Percentiles rank a stretch among this genome's conserved stretches.
phyloP scores from a whole-genome alignment of 768 basidiomycete species.

The Epithele typhae region DNA sequence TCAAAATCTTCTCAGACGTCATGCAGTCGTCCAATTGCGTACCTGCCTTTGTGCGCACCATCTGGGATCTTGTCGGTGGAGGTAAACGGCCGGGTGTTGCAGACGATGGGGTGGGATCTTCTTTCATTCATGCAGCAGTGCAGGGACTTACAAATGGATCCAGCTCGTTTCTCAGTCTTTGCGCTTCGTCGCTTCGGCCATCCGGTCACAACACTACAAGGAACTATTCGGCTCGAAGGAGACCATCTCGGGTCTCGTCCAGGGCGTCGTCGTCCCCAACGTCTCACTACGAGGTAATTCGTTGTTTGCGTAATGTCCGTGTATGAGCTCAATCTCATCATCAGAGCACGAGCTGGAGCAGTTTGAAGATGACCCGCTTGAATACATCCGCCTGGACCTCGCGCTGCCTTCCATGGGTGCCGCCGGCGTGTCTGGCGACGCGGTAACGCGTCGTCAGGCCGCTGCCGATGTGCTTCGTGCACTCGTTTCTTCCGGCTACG shows the following conservation, averaged over 20 bases:
- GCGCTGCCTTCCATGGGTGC: slow-evolving; percentile 50
- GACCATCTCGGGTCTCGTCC: slow-evolving; percentile 76
- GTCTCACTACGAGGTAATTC: slow-evolving; percentile 62
- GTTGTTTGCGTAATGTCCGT: slow-evolving; percentile 8
- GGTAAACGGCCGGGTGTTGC: slow-evolving; percentile 63
- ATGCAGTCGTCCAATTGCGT: slow-evolving; percentile 60
- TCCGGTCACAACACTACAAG: slow-evolving; percentile 83
- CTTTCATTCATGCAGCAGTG: slow-evolving; percentile 1
- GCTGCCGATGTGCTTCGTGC: slow-evolving; percentile 96
- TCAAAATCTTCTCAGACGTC: slow-evolving; percentile 80
- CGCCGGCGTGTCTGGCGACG: slow-evolving; percentile 51
- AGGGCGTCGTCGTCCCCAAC: slow-evolving; percentile 93
- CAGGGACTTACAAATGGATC: background rate
- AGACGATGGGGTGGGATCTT: slow-evolving; percentile 74
- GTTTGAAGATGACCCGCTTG: slow-evolving; percentile 96
- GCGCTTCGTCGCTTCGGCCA: slow-evolving; percentile 87
- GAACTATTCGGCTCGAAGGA: slow-evolving; percentile 76
- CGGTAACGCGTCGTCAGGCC: slow-evolving; percentile 84
- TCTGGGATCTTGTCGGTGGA: slow-evolving; percentile 85
- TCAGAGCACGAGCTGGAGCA: slow-evolving; percentile 85
- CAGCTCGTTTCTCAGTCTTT: slow-evolving; percentile 89
- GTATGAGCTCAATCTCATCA: background rate
- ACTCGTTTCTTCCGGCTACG: slow-evolving; percentile 75
- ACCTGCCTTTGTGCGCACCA: slow-evolving; percentile 72
- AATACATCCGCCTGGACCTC: slow-evolving; percentile 87